Base-by-base conservation (phyloP, 108 stramenopile species). In the Cyclotella kingstonii region DNA sequence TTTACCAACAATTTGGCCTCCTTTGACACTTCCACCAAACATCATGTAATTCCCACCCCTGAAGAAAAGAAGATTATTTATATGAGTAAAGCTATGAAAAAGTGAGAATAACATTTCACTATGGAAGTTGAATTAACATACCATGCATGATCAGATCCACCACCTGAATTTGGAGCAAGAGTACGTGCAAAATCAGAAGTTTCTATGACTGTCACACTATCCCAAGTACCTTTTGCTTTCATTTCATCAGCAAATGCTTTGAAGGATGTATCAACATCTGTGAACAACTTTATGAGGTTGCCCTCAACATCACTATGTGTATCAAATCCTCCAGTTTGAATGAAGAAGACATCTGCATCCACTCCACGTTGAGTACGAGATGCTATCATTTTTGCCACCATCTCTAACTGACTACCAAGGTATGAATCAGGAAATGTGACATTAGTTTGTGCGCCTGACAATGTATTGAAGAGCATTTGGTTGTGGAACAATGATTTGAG, bases 181-280 rank as follows among this genome's bases (percentile, higher is more conserved):
- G 82, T 85, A 27, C 82, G 66, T 25, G 66, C 85, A 58, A 87
- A 90, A 34, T 90, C 89, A 15, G 82, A 84, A 2, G 80, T 68
- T 14, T 75, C 45, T 38, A 85, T 67, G 18, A 85, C 45, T 17
- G 71, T 74, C 31, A 88, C 85, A 39, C 78, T 42, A 19, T 86
- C 65, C 84, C 82, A 87, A 2, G 60, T 18, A 21, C 73, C 75
- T 35, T 72, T 58, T 15, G 36, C 51, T 54, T 84, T 82, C 66
- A 86, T 57, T 76, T 91, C 82, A 17, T 45, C 51, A 19, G 48
- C 54, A 41, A 91, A 85, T 40, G 51, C 54, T 9, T 70, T 31
- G 23, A 91, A 26, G 23, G 72, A 66, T 2, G 54, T 65, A 68
- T 89, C 80, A 30, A 86, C 56, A 9, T 76, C 63, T 14, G 28